Conservation (phyloP, 805 yeast genomes). For the Candida tallmaniae region DNA sequence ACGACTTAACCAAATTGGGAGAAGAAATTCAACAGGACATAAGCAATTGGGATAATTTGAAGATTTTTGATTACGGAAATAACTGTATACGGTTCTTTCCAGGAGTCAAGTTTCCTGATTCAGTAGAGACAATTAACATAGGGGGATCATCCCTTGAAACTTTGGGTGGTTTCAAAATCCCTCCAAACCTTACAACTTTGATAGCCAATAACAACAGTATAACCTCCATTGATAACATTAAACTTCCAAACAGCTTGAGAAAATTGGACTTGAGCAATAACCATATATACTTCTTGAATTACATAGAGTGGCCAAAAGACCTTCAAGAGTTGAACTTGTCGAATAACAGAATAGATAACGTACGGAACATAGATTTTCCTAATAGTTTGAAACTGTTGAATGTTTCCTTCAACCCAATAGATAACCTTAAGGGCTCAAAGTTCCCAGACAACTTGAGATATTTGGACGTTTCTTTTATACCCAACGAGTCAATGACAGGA, state of each 20-base stretch:
- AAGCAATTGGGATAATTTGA: conserved; percentile 28
- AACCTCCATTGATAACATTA: conserved; percentile 30
- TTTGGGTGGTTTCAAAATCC: conserved; percentile 37
- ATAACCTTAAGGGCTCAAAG: conserved; percentile 35
- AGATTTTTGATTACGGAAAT: conserved; percentile 33
- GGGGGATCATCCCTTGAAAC: conserved; percentile 38
- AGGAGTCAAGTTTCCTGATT: conserved; percentile 35
- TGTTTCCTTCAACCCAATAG: conserved; percentile 37
- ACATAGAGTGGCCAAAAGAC: conserved; percentile 33
- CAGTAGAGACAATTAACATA: conserved; percentile 32
- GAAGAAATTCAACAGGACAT: conserved; percentile 36
- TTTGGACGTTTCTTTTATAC: conserved; percentile 39
- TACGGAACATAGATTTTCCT: conserved; percentile 36
- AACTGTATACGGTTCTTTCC: conserved; percentile 35
- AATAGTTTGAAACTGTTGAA: conserved; percentile 23
- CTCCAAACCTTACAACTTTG: conserved; percentile 23
- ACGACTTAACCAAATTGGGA: conserved; percentile 28
- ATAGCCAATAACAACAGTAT: conserved; percentile 33
- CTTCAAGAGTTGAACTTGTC: conserved; percentile 31
- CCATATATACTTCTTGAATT: conserved; percentile 33
- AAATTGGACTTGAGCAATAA: conserved; percentile 32
- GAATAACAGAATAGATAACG: conserved; percentile 35
- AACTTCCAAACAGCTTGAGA: conserved; percentile 30
- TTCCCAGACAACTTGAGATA: conserved; percentile 35
- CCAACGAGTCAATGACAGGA: conserved; percentile 44